phyloP scores from a whole-genome alignment of 306 rosid genomes.

The Mimosa pudica region DNA sequence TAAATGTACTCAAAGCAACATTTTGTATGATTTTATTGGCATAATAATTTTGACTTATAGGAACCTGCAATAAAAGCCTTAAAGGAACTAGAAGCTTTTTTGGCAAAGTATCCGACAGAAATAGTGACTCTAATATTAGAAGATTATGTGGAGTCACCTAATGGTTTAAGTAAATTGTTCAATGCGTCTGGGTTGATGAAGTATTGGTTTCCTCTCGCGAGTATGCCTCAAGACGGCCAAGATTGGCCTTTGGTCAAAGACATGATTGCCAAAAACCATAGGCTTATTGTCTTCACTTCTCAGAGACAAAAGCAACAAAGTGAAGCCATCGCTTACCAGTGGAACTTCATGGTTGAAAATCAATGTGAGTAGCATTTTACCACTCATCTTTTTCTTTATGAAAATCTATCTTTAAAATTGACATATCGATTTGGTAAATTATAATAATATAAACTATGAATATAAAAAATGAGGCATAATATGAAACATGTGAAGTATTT shows the following conservation, averaged over 20 bases:
- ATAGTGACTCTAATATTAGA: constrained; percentile 52
- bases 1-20: too few species aligned
- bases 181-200: constrained; percentile 45
- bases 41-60: constrained; percentile 12
- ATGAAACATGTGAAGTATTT: neutral
- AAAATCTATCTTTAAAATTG: neutral
- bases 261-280: constrained; percentile 40
- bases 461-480: neutral
- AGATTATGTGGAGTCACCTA: constrained; percentile 44
- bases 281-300: constrained; percentile 49
- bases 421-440: neutral
- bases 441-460: neutral
- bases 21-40: too few species aligned
- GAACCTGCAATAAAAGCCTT: constrained; percentile 45
- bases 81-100: constrained; percentile 43
- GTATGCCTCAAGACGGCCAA: neutral
- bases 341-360: constrained; percentile 3
- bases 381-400: neutral
- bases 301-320: constrained; percentile 38
- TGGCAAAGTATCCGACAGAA: constrained; percentile 45
- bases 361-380: neutral
- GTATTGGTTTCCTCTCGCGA: constrained; percentile 47
- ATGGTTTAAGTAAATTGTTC: constrained; percentile 40
- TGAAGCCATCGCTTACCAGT: constrained; percentile 46
- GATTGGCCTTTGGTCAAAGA: constrained; percentile 50